Evolutionary conservation across 129 eudicot genomes (phyloP), one percentile per base, ranked within the genome.

Genomic region (Flaveria brownii): DNA sequence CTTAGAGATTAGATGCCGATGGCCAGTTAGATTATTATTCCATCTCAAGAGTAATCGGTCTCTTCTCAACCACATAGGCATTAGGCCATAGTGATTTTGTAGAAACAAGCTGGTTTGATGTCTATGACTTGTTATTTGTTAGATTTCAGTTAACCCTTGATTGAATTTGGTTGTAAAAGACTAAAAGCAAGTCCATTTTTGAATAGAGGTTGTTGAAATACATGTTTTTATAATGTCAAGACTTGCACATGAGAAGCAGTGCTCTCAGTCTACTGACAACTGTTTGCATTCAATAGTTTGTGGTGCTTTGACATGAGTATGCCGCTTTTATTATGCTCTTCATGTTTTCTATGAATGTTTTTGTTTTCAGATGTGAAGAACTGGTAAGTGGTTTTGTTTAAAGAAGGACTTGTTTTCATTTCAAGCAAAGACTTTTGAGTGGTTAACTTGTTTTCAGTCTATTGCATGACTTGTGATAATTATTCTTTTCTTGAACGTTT

Each of bases 31-130:
- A 28, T 28, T 70, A 46, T 71, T 39, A 23, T 22, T 2, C 23
- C 52, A 14, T 47, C 15, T 14, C 14, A 47, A 47, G 52, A 47
- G 52, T 47, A 33, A 4, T 33, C 7, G 39, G 13, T 12, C 52
- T 9, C 14, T 0, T 47, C 15, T 47, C 52, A 47, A 47, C 52
- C 12, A 47, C 52, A 47, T 47, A 47, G 16, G 52, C 52, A 47
- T 47, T 49, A 2, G 18, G 9, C 39, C 23, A 28, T 51, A 8
- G 9, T 28, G 46, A 26, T 72, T 10, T 10, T 7, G 9, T 61
- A 72, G 74, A 28, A 52, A 64, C 49, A n/a, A 73, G 9, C 28
- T 17, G 15, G 6, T 54, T 80, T 47, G 15, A 12, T 47, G 15
- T 47, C 14, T 9, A 11, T 47, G 52, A 2, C 52, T 47, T 47